Evolutionary conservation across 169 alveolate species (phyloP).

Genomic region (Plasmodium yoelii): DNA sequence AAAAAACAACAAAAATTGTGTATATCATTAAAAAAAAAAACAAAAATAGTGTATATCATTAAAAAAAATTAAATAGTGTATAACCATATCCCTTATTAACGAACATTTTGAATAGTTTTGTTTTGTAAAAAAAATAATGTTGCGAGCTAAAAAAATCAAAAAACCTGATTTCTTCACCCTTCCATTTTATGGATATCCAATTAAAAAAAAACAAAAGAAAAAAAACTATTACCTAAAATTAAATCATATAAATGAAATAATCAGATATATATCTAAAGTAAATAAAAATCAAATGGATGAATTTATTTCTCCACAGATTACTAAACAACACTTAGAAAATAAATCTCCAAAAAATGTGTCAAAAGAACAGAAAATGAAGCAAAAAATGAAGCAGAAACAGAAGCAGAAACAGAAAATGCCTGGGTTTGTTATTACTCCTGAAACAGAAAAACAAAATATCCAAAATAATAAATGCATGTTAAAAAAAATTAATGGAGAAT

Average conservation of each 20-base stretch:
- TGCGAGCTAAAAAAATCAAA: background rate
- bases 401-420: background rate
- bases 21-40: too few species aligned
- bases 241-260: background rate
- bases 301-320: too few species aligned
- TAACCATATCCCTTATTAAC: too few species aligned
- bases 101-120: too few species aligned
- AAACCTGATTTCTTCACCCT: background rate
- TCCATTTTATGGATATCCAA: background rate
- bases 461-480: slow-evolving; percentile 16
- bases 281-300: background rate
- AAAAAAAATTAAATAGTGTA: too few species aligned
- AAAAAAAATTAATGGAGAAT: slow-evolving; percentile 41
- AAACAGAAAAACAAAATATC: background rate
- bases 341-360: too few species aligned
- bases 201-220: background rate
- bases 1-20: too few species aligned
- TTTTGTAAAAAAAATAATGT: background rate
- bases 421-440: background rate
- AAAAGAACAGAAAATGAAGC: too few species aligned
- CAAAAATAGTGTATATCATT: too few species aligned
- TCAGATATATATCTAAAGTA: background rate
- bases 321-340: too few species aligned
- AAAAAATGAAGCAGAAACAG: background rate
- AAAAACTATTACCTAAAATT: background rate